Evolutionary conservation across 768 basidiomycete genomes (phyloP).

Genomic region (Lactifluus subvellereus): DNA sequence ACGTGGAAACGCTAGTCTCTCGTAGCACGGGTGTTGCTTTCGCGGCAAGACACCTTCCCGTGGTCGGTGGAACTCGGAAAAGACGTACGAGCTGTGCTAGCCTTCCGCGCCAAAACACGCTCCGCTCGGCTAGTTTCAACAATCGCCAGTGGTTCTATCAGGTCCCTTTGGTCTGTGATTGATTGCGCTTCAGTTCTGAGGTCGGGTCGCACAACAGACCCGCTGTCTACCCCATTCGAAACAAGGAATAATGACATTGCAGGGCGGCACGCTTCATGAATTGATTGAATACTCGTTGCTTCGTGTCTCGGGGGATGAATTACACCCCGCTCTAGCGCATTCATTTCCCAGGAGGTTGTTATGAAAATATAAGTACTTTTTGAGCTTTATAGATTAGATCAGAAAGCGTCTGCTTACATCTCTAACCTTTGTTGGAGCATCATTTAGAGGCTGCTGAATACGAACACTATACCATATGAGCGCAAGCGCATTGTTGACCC

Average conservation of each 20-base stretch:
- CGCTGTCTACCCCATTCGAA: neutral
- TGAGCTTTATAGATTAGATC: neutral
- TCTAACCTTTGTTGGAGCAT: neutral
- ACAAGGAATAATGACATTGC: no score
- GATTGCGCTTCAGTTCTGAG: neutral
- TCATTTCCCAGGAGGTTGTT: neutral
- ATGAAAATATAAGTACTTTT: neutral
- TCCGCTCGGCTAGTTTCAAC: neutral
- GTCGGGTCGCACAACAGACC: neutral
- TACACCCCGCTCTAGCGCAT: neutral
- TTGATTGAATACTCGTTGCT: neutral
- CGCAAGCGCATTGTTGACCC: neutral
- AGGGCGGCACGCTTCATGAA: no score
- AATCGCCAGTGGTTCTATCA: neutral
- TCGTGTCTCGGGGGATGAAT: neutral
- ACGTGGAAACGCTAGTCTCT: neutral
- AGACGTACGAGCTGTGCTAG: neutral
- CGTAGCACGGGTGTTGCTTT: neutral
- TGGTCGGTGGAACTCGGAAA: neutral
- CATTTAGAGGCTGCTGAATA: neutral
- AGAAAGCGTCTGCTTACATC: neutral
- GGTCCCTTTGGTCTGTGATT: neutral
- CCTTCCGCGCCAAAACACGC: neutral
- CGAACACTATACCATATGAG: constrained; percentile 4
- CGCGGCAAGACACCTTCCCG: neutral